Base-by-base conservation (phyloP, 2,329 filamentous ascomycete species). In the Fusarium xylarioides region DNA sequence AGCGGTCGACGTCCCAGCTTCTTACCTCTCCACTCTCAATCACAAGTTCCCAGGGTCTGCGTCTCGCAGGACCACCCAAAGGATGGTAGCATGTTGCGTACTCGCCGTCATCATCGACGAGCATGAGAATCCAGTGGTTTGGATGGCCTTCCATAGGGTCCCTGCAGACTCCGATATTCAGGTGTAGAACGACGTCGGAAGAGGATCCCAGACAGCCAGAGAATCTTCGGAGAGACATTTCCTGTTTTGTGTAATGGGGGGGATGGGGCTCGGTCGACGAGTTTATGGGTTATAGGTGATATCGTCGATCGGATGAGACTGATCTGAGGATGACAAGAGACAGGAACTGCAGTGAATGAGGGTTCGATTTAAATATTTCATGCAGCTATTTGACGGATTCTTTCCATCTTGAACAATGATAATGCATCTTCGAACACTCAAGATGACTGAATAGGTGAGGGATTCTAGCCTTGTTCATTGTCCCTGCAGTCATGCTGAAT, bases 91-190 rank as follows among this genome's bases (percentile, higher is more conserved):
- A 44, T 7, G 34, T 49, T 16, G 32, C 67, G 21, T 37, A 44
- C 21, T 52, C 60, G 7, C 43, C 38, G 21, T 35, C 38, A 32
- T 23, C 37, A n/a, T 70, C 53, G 26, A 35, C 23, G 15, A 70
- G 53, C 23, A 70, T 49, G 37, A 70, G 67, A 21, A 63, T 19
- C 67, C 67, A 70, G 23, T 49, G 40, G 28, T 43, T 46, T 7
- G 47, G 53, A 6, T 12, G 16, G 21, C 28, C 23, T 21, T 63
- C 40, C 16, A 11, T 23, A 14, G 18, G 19, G 5, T 38, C 23
- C 7, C 14, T 46, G 23, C 35, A 61, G 10, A 66, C 32, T 32
- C 50, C 37, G 23, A 70, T 32, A 21, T 37, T 55, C 9, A 70
- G 49, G 18, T 66, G 40, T 15, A 38, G 44, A 23, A 23, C 23